Conservation (phyloP, 805 yeast species). For the Metschnikowia kofuensis region DNA sequence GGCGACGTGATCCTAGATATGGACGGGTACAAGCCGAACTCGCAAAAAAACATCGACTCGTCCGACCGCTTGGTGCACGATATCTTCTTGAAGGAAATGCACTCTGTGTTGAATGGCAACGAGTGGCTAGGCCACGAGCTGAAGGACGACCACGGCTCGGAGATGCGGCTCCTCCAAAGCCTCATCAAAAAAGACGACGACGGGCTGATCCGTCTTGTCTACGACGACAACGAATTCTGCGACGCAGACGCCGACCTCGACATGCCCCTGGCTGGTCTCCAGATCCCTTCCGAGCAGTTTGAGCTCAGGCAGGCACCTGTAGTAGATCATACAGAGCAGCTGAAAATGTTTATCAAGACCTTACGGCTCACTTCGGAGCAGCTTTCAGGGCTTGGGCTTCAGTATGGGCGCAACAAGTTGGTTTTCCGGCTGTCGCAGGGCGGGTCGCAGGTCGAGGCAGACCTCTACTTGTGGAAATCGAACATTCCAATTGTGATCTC, state of each 20-base stretch:
- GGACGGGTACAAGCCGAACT: constrained; percentile 90
- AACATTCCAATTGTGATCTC: constrained; percentile 89
- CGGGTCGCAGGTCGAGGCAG: constrained; percentile 68
- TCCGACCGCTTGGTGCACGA: constrained; percentile 75
- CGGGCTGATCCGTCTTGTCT: constrained; percentile 62
- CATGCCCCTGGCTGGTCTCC: constrained; percentile 6
- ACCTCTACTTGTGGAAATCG: constrained; percentile 79
- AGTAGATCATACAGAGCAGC: constrained; percentile 5
- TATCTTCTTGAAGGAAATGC: constrained; percentile 71
- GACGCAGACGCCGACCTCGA: constrained; percentile 7
- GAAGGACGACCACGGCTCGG: constrained; percentile 19
- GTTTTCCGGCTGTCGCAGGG: constrained; percentile 81
- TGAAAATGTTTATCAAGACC: constrained; percentile 69
- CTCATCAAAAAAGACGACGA: constrained; percentile 52
- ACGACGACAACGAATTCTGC: constrained; percentile 17
- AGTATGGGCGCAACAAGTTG: constrained; percentile 75
- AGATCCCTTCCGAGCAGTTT: constrained; percentile 8
- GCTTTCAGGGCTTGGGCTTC: constrained; percentile 66
- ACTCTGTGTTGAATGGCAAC: constrained; percentile 20
- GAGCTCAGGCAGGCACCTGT: neutral
- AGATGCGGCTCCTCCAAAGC: constrained; percentile 34
- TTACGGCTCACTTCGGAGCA: constrained; percentile 90
- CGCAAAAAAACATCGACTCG: constrained; percentile 66
- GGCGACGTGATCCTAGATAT: constrained; percentile 91
- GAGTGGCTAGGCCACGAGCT: constrained; percentile 12